Conservation (phyloP, 2,329 filamentous ascomycete genomes). For the Hypoxylon sp. region DNA sequence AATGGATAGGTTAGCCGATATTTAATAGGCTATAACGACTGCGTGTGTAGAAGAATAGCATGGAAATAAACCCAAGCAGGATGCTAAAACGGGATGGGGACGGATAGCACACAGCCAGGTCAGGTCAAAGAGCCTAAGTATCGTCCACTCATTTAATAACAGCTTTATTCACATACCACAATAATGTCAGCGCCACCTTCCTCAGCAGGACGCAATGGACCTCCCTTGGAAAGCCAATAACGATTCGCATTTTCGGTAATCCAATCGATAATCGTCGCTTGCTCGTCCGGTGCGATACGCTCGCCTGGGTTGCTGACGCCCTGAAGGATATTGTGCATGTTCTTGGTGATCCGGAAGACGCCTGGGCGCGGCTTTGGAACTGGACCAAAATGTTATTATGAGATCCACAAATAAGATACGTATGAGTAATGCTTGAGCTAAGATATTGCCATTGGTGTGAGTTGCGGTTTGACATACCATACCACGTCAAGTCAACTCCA, state of each 20-base stretch:
- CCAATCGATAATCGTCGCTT: conserved; percentile 77
- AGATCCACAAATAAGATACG: background rate
- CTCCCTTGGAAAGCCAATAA: conserved; percentile 79
- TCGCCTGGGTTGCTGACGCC: conserved; percentile 78
- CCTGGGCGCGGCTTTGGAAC: conserved; percentile 85
- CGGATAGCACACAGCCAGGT: background rate
- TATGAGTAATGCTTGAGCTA: background rate
- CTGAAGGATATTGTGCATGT: conserved; percentile 90
- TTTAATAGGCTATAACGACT: background rate
- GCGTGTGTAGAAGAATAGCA: background rate
- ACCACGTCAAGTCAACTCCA: conserved; percentile 82
- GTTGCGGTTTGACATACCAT: conserved; percentile 60
- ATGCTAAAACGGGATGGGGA: background rate
- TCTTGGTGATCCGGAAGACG: conserved; percentile 88
- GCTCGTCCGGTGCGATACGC: conserved; percentile 74
- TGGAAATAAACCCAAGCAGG: background rate
- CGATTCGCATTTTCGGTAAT: conserved; percentile 79
- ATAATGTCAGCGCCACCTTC: conserved; percentile 83
- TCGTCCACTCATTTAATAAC: background rate
- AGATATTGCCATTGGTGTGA: background rate
- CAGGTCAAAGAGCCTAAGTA: background rate
- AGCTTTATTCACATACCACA: conserved; percentile 63
- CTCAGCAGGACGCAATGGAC: conserved; percentile 74
- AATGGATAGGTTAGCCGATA: conserved; percentile 12
- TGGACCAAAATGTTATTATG: conserved; percentile 46